These are phyloP conservation scores for Starmerella sirachaensis DNA, from an alignment of 805 yeast species.

Conservation along the genomic window DNA sequence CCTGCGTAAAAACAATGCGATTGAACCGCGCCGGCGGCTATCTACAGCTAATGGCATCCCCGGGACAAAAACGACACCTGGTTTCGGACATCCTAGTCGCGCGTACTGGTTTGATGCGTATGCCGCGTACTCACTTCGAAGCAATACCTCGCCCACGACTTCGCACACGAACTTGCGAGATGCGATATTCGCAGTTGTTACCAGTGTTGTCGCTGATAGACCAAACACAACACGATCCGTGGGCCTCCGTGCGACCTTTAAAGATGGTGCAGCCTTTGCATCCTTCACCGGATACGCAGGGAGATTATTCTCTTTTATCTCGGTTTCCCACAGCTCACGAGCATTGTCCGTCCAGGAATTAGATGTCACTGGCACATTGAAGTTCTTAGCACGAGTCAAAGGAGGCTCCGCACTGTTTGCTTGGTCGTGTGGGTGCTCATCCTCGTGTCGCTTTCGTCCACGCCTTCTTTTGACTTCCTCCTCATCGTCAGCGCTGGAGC, in stretches of 20 bases:
- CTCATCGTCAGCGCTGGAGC: neutral
- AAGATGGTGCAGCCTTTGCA: neutral
- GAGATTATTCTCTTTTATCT: neutral
- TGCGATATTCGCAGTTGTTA: constrained; percentile 41
- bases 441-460: constrained; percentile 7
- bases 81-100: constrained; percentile 56
- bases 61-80: constrained; percentile 43
- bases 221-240: constrained; percentile 9
- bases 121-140: constrained; percentile 47
- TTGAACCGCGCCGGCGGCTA: constrained; percentile 68
- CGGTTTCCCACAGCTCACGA: neutral
- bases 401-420: neutral
- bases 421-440: constrained; percentile 1
- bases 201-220: constrained; percentile 31
- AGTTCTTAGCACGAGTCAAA: neutral
- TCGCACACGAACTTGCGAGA: constrained; percentile 45
- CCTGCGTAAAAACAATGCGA: constrained; percentile 60
- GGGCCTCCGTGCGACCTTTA: constrained; percentile 2
- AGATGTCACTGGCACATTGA: neutral
- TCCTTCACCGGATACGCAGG: constrained; percentile 4
- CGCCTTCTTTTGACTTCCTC: constrained; percentile 8
- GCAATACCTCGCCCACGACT: constrained; percentile 60
- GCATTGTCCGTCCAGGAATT: constrained; percentile 1
- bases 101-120: constrained; percentile 69
- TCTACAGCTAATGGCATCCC: constrained; percentile 60